phyloP scores from a whole-genome alignment of 176 grass and related monocot genomes.

The Tillandsia leiboldiana region DNA sequence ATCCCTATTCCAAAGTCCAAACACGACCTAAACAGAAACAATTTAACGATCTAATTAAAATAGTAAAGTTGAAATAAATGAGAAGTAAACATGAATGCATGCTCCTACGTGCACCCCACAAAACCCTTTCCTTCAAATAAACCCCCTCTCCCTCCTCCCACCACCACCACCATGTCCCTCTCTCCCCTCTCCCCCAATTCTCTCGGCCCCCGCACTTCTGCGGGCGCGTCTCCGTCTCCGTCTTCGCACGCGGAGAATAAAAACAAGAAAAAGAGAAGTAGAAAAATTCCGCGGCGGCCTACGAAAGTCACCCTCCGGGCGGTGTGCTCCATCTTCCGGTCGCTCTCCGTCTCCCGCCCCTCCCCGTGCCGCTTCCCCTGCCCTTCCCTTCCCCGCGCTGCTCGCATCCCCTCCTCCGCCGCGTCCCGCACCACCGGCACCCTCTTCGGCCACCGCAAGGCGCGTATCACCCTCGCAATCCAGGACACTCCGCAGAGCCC shows the following conservation, averaged over 20 bases:
- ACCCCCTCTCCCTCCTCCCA: background rate
- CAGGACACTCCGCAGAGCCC: conserved; percentile 74
- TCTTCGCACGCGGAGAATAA: conserved; percentile 46
- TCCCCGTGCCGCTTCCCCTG: conserved; percentile 65
- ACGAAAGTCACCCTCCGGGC: conserved; percentile 24
- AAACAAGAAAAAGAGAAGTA: conserved; percentile 6
- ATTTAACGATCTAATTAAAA: too few species aligned
- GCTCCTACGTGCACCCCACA: too few species aligned
- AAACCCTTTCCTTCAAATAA: too few species aligned
- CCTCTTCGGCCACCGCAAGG: conserved; percentile 73
- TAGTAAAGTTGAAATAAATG: too few species aligned
- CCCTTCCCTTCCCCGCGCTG: conserved; percentile 48
- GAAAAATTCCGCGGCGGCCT: too few species aligned
- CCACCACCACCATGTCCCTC: conserved; percentile 5
- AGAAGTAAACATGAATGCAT: too few species aligned
- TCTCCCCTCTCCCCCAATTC: conserved; percentile 1
- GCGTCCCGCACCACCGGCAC: conserved; percentile 57
- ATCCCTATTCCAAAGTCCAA: too few species aligned
- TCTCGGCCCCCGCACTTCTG: background rate
- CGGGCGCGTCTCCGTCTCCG: conserved; percentile 23
- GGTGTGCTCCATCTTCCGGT: background rate
- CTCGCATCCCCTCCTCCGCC: conserved; percentile 1
- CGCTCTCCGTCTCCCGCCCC: conserved; percentile 24
- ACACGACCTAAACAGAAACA: too few species aligned
- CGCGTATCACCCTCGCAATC: conserved; percentile 69